phyloP scores from a whole-genome alignment of 148 eudicot genomes.

The Rhododendron ferrugineum region DNA sequence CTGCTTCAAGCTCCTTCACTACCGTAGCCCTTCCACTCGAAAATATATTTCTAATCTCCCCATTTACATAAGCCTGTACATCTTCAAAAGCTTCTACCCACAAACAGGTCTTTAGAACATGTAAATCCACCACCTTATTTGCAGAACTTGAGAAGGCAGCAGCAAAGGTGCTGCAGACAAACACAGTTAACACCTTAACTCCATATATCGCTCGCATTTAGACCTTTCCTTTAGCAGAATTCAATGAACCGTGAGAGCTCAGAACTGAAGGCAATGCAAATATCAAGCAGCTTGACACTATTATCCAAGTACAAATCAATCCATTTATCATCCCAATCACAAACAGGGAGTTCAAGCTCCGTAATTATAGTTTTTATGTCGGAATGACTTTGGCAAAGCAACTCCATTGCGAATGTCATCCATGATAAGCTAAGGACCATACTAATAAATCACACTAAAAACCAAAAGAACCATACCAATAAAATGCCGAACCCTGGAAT shows the following conservation, averaged over 20 bases:
- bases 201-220: conserved; percentile 87
- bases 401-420: conserved; percentile 62
- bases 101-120: conserved; percentile 38
- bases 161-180: conserved; percentile 55
- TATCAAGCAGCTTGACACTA: conserved; percentile 74
- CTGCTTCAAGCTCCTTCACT: conserved; percentile 67
- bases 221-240: conserved; percentile 74
- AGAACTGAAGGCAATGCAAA: conserved; percentile 65
- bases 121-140: conserved; percentile 43
- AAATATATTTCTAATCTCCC: conserved; percentile 45
- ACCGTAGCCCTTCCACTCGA: conserved; percentile 32
- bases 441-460: too few relatives aligned
- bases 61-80: conserved; percentile 47
- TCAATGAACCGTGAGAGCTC: conserved; percentile 65
- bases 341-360: conserved; percentile 75
- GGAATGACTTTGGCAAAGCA: conserved; percentile 59
- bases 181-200: conserved; percentile 60
- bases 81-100: conserved; percentile 70
- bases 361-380: conserved; percentile 66
- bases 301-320: conserved; percentile 81
- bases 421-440: conserved; percentile 53
- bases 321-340: conserved; percentile 91
- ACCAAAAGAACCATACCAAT: too few relatives aligned
- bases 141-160: conserved; percentile 62
- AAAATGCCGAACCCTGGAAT: too few relatives aligned